Evolutionary conservation across 139 green algal genomes (phyloP), one percentile per base, ranked within the genome.

Genomic region (Chlamydomonas eustigma): DNA sequence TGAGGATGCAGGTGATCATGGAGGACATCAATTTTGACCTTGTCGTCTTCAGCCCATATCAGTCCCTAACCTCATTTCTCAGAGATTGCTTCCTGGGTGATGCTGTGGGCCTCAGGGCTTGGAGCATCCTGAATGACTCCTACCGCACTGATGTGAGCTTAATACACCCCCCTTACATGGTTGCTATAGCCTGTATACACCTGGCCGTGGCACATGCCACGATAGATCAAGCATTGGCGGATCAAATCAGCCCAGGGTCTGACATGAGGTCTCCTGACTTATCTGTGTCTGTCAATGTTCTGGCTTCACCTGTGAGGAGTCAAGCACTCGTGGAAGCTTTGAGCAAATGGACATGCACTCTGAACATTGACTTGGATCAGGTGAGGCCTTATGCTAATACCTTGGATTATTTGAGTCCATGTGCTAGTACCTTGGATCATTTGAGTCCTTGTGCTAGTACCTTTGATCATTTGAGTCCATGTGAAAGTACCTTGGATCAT

Each of bases 1-100:
- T n/a, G n/a, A 24, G 25, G 32, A 89, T 94, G 58, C 89, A 91
- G 87, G 82, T 90, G 37, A 0, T 76, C 5, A 64, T 76, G 69
- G 69, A 76, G 39, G 69, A 76, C 37, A 18, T 76, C 8, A 34
- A 76, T 39, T 76, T 65, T 39, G 30, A 76, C 35, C 38, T 76
- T 4, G 37, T 76, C 8, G 37, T 76, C 6, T 76, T 76, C 69
- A 76, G 37, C 24, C 69, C 69, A 28, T 76, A 76, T 39, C 33
- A 39, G 32, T 64, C 69, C 4, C 37, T 76, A 5, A 4, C 22
- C 4, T 37, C 37, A 5, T n/a, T 64, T 12, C 8, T 64, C 12
- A 3, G 18, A 18, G 69, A 76, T 64, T 64, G 30, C 5, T 6
- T 25, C 8, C 69, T 64, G 25, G 69, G 69, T 5, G 37, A 65